Conservation (phyloP, 78 protist genomes). For the Dictyostelium discoideum region dicty_2.7 NC_007090.3:1329501-1330000, state of each 20-base stretch:
- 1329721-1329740: conserved; percentile 1
- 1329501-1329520: conserved; percentile 42
- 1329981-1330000: conserved; percentile 62
- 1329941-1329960: background rate
- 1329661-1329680: background rate
- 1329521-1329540: conserved; percentile 85
- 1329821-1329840: conserved; percentile 95
- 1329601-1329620: background rate
- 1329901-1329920: background rate
- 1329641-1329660: conserved; percentile 34
- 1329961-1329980: background rate
- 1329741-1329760: conserved; percentile 85
- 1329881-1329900: conserved; percentile 62
- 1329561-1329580: conserved; percentile 84
- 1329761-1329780: conserved; percentile 79
- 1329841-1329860: conserved; percentile 84
- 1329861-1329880: conserved; percentile 85
- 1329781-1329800: conserved; percentile 70
- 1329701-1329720: too few relatives aligned
- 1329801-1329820: conserved; percentile 86
- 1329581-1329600: conserved; percentile 67
- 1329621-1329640: background rate
- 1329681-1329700: too few relatives aligned
- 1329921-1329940: background rate
- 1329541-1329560: conserved; percentile 92